A percentile compares a stretch with the other conserved stretches of the same genome.
phyloP scores from a whole-genome alignment of 1,139 yeast species.

The Suhomyces terraborum region DNA sequence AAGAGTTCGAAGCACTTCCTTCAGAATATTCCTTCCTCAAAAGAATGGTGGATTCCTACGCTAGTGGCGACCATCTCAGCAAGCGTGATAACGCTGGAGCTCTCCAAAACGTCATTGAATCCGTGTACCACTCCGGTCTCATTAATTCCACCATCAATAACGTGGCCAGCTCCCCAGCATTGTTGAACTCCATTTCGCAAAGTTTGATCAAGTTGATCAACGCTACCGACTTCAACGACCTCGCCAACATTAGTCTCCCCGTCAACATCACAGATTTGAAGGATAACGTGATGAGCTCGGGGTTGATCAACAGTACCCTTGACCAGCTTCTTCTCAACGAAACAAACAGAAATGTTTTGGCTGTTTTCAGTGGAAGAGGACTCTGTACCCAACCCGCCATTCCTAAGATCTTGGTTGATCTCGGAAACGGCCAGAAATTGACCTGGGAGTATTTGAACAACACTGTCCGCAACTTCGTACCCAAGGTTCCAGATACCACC shows the following conservation, averaged over 20 bases:
- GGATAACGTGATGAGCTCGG: constrained; percentile 25
- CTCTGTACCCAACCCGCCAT: constrained; percentile 32
- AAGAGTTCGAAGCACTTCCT: constrained; percentile 5
- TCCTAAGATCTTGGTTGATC: constrained; percentile 31
- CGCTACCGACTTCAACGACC: constrained; percentile 5
- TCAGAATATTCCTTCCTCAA: constrained; percentile 4
- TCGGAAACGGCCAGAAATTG: constrained; percentile 35
- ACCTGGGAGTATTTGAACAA: constrained; percentile 34
- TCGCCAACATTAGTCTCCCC: constrained; percentile 2
- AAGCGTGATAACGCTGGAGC: constrained; percentile 23
- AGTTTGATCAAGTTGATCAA: constrained; percentile 17
- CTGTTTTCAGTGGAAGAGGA: constrained; percentile 27
- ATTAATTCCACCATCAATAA: constrained; percentile 32
- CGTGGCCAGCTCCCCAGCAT: constrained; percentile 27
- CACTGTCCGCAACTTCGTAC: constrained; percentile 27
- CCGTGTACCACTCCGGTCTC: constrained; percentile 33
- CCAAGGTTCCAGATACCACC: constrained; percentile 20
- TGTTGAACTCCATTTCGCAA: constrained; percentile 28
- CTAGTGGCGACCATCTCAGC: neutral
- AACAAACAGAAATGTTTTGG: constrained; percentile 29
- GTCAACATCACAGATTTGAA: constrained; percentile 27
- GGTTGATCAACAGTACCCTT: constrained; percentile 29
- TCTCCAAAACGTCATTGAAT: constrained; percentile 16
- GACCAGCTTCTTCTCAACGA: constrained; percentile 32
- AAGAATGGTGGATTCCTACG: constrained; percentile 7